Percentiles rank a stretch among this genome's conserved stretches.
phyloP scores from a whole-genome alignment of 2,329 filamentous ascomycete species.

The Pseudogymnoascus sp. region DNA sequence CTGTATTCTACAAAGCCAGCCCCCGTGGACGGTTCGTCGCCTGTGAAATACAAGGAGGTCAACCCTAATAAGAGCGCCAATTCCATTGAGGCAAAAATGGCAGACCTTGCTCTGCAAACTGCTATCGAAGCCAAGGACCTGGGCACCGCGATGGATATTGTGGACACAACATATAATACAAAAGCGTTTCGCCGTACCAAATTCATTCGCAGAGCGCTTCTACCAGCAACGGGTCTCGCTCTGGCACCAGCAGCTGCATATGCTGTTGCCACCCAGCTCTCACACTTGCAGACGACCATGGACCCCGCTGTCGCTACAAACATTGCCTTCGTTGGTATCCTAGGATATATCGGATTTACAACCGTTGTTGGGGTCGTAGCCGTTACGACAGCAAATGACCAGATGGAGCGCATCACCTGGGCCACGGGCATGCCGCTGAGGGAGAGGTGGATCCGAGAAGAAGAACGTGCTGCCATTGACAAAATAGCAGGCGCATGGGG shows the following conservation, averaged over 20 bases:
- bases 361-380: slow-evolving; percentile 76
- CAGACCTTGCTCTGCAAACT: slow-evolving; percentile 65
- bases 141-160: slow-evolving; percentile 65
- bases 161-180: slow-evolving; percentile 60
- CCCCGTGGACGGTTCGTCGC: slow-evolving; percentile 51
- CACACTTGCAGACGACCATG: slow-evolving; percentile 65
- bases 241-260: slow-evolving; percentile 61
- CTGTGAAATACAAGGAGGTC: slow-evolving; percentile 50
- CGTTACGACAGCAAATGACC: slow-evolving; percentile 80
- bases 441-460: slow-evolving; percentile 79
- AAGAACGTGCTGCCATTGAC: slow-evolving; percentile 82
- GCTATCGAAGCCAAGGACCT: slow-evolving; percentile 76
- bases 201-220: slow-evolving; percentile 52
- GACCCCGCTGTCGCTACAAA: slow-evolving; percentile 65
- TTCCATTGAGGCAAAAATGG: slow-evolving; percentile 63
- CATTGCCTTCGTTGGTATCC: slow-evolving; percentile 69
- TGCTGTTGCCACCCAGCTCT: slow-evolving; percentile 58
- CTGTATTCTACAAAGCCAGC: slow-evolving; percentile 78
- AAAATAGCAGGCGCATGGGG: slow-evolving; percentile 84
- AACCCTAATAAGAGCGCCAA: slow-evolving; percentile 62
- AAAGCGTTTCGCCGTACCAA: slow-evolving; percentile 61
- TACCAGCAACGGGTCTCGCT: slow-evolving; percentile 49
- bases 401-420: slow-evolving; percentile 94
- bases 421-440: slow-evolving; percentile 69
- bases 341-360: slow-evolving; percentile 76